Percentiles rank a stretch among this genome's conserved stretches.
These are phyloP conservation scores for Kwoniella mangroviensis DNA, from an alignment of 768 basidiomycete genomes.

Conservation along the genomic window DNA sequence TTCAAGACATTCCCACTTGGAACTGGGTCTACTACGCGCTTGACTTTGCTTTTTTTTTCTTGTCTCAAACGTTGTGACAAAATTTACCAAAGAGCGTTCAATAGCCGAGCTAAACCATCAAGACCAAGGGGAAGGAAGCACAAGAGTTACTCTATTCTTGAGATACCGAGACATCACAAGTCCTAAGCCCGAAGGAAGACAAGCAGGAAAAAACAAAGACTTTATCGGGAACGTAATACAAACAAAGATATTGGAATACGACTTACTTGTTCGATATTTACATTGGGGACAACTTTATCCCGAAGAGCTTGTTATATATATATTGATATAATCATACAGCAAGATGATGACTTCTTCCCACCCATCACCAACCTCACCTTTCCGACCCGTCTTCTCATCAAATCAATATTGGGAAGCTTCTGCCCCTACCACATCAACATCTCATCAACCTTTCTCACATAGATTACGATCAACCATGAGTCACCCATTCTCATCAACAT, in stretches of 20 bases:
- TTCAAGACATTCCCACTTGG: background rate
- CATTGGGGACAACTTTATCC: background rate
- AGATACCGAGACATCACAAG: background rate
- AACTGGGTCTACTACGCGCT: background rate
- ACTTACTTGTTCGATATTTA: background rate
- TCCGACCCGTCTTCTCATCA: slow-evolving; percentile 5
- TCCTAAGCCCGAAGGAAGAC: background rate
- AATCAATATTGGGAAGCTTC: background rate
- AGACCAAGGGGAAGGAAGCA: too few species aligned
- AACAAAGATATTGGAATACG: background rate
- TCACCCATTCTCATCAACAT: slow-evolving; percentile 13
- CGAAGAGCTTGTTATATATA: background rate
- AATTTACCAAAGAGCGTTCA: background rate
- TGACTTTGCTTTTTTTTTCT: background rate
- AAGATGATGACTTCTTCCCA: slow-evolving; percentile 1
- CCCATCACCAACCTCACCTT: slow-evolving; percentile 3
- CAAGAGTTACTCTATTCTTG: background rate
- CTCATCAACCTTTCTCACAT: background rate
- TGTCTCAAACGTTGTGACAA: background rate
- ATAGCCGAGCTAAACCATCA: background rate
- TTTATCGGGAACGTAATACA: background rate
- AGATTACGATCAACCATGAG: slow-evolving; percentile 12
- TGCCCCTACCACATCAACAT: background rate
- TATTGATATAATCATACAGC: background rate
- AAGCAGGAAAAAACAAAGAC: background rate